phyloP scores from a whole-genome alignment of 768 basidiomycete species.

The Pleurotus tuber-regium region DNA sequence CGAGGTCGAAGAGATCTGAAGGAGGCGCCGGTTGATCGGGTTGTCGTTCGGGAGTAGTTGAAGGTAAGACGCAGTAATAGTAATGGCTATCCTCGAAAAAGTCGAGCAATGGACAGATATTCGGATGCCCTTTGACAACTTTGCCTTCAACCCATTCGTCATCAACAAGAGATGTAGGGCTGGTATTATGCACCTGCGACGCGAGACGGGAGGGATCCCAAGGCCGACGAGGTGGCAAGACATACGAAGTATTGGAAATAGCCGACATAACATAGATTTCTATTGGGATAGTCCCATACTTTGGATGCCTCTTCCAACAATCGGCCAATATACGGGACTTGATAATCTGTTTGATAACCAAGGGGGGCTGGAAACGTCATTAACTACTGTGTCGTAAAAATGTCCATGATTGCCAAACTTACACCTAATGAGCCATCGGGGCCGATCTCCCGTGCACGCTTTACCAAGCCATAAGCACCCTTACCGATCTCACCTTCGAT shows the following conservation, averaged over 20 bases:
- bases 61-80: slow-evolving; percentile 92
- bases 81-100: slow-evolving; percentile 97
- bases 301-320: slow-evolving; percentile 98
- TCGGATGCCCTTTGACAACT: slow-evolving; percentile 85
- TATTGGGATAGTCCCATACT: slow-evolving; percentile 95
- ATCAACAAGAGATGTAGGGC: slow-evolving; percentile 19
- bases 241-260: slow-evolving; percentile 77
- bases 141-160: slow-evolving; percentile 68
- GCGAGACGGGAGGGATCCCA: slow-evolving; percentile 73
- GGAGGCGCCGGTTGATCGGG: slow-evolving; percentile 54
- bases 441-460: slow-evolving; percentile 78
- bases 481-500: slow-evolving; percentile 88
- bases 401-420: slow-evolving; percentile 31
- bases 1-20: slow-evolving; percentile 92
- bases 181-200: slow-evolving; percentile 12
- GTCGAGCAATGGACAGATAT: slow-evolving; percentile 91
- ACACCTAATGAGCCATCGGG: slow-evolving; percentile 82
- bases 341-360: slow-evolving; percentile 98
- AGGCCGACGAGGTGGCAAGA: slow-evolving; percentile 73
- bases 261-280: slow-evolving; percentile 95
- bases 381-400: slow-evolving; percentile 7
- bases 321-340: slow-evolving; percentile 98
- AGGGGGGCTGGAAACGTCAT: slow-evolving; percentile 56
- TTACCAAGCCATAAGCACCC: slow-evolving; percentile 95
- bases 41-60: slow-evolving; percentile 56